phyloP scores from a whole-genome alignment of 192 early-diverging fungal species.

The Coemansia sp. region DNA sequence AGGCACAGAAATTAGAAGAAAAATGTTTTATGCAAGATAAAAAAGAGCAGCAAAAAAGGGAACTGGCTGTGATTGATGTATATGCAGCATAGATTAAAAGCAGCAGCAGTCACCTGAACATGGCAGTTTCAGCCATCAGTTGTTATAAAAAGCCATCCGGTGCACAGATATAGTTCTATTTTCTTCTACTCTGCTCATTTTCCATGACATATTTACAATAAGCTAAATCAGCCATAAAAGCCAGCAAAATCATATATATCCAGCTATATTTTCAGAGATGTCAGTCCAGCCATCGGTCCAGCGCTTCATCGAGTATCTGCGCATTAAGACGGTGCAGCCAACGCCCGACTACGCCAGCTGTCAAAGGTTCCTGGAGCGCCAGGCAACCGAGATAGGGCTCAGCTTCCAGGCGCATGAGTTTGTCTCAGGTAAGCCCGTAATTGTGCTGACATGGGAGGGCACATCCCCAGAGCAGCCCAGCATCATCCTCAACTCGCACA shows the following conservation, averaged over 20 bases:
- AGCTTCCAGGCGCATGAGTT: constrained; percentile 52
- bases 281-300: constrained; percentile 15
- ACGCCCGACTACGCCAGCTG: constrained; percentile 73
- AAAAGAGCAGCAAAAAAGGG: not conserved
- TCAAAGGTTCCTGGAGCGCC: constrained; percentile 61
- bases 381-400: constrained; percentile 73
- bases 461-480: constrained; percentile 57
- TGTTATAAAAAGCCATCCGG: no score
- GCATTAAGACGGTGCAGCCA: constrained; percentile 84
- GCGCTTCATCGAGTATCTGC: constrained; percentile 79
- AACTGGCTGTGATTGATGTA: not conserved
- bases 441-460: constrained; percentile 72
- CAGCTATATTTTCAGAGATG: not conserved
- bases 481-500: constrained; percentile 83
- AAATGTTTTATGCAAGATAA: no score
- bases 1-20: constrained; percentile 1
- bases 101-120: no score
- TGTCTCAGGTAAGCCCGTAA: constrained; percentile 68
- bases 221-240: no score
- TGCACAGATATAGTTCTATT: not conserved
- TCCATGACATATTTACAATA: no score
- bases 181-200: not conserved
- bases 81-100: not conserved
- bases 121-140: no score
- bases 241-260: no score